phyloP scores from a whole-genome alignment of 2,329 filamentous ascomycete species.

The Aspergillus sp. region DNA sequence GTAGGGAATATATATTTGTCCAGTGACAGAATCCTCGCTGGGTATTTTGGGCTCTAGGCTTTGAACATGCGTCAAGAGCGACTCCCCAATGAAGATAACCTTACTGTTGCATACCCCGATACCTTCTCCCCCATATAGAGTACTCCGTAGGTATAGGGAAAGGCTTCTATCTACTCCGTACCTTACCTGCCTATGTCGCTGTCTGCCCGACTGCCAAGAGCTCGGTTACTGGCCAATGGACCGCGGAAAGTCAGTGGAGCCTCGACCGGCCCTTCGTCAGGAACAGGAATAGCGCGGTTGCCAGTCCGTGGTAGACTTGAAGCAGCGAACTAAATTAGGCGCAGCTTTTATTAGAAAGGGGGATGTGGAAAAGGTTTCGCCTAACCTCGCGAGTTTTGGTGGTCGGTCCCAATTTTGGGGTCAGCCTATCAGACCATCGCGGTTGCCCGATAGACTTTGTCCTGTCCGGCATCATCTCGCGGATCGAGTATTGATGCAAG shows the following conservation, averaged over 20 bases:
- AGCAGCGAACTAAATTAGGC: background rate
- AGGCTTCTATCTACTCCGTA: background rate
- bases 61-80: no score
- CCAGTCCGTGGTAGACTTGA: background rate
- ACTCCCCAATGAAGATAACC: no score
- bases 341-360: background rate
- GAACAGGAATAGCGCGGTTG: conserved; percentile 31
- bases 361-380: background rate
- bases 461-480: background rate
- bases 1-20: no score
- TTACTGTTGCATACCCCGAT: no score
- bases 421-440: background rate
- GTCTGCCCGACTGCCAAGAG: background rate
- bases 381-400: background rate
- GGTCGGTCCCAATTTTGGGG: background rate
- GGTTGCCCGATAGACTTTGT: background rate
- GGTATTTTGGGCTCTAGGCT: no score
- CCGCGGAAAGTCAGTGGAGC: conserved; percentile 17
- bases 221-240: conserved; percentile 2
- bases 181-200: background rate
- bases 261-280: conserved; percentile 14
- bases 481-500: background rate
- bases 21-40: no score
- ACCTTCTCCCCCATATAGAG: no score
- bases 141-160: no score